These are phyloP conservation scores for Eucalyptus tenuipes DNA, from an alignment of 345 rosid genomes.

Conservation along the genomic window DNA sequence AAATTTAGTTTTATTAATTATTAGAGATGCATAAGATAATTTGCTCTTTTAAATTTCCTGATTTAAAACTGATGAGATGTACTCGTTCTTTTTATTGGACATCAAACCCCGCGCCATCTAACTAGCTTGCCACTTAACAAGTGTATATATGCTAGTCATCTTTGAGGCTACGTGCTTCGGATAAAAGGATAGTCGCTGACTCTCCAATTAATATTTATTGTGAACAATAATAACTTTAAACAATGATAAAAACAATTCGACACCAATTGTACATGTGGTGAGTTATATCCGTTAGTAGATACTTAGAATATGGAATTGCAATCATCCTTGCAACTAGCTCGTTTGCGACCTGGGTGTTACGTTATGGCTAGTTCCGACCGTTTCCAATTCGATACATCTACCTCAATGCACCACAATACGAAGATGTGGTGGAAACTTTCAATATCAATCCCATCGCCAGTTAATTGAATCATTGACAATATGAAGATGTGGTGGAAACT, in stretches of 20 bases:
- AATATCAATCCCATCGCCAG: neutral
- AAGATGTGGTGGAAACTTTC: no score
- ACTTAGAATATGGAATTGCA: neutral
- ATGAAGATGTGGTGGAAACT: neutral
- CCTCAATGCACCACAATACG: neutral
- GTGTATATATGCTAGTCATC: no score
- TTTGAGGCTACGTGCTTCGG: no score
- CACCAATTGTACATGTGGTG: neutral
- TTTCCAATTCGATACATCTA: neutral
- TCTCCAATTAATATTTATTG: no score
- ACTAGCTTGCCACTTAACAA: neutral
- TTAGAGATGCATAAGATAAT: neutral
- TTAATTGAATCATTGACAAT: neutral
- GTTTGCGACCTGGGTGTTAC: neutral
- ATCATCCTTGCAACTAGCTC: neutral
- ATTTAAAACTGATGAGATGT: neutral
- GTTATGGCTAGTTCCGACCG: neutral
- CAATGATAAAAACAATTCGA: neutral
- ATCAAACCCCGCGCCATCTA: rapidly evolving
- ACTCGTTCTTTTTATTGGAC: neutral
- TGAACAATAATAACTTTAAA: no score
- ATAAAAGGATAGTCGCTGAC: no score
- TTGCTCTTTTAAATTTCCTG: rapidly evolving
- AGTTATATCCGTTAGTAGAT: neutral
- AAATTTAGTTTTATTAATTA: neutral